Base-by-base conservation (phyloP, 148 eudicot genomes). In the Oxyria digyna region DNA sequence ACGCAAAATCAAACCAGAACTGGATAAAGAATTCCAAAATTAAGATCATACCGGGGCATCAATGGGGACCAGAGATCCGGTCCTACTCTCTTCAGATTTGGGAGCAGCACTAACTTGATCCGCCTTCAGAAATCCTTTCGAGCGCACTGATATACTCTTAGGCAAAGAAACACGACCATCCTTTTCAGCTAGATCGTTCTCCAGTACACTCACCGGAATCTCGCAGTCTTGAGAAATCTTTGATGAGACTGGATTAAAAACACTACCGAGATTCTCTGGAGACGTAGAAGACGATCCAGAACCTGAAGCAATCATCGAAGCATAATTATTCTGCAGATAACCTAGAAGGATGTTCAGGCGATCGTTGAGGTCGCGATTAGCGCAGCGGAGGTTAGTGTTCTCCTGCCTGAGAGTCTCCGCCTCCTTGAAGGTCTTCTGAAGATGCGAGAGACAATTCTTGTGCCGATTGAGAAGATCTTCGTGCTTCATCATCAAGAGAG, bases 121-220 rank as follows among this genome's bases (percentile, higher is more conserved):
- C 12, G 62, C 32, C 84, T 85, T 85, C 78, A 83, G 21, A 70
- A 75, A 85, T 35, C 77, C 85, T 67, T 69, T 82, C n/a, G 90
- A 86, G 67, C 95, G 82, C 9, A 88, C 88, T 0, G 90, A 86
- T 18, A 85, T 88, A 55, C 95, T 88, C 77, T 88, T 88, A 0
- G 95, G 90, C 73, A 86, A 35, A 46, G 74, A 67, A 15, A 85
- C 90, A 45, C 87, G 69, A 42, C 75, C 70, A 13, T 75, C 78
- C n/a, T 48, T 42, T 20, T 62, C 80, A 12, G 21, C 63, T 68
- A 42, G 67, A 76, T 69, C 75, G 15, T 59, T 69, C 72, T 76
- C 83, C 32, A 74, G 74, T 74, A 75, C 85, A 20, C 78, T 79
- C 14, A 71, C 46, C 18, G 79, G 83, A 68, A 78, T 79, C 73